phyloP scores from a whole-genome alignment of 164 flowering plant species.

The Vitis vinifera region DNA sequence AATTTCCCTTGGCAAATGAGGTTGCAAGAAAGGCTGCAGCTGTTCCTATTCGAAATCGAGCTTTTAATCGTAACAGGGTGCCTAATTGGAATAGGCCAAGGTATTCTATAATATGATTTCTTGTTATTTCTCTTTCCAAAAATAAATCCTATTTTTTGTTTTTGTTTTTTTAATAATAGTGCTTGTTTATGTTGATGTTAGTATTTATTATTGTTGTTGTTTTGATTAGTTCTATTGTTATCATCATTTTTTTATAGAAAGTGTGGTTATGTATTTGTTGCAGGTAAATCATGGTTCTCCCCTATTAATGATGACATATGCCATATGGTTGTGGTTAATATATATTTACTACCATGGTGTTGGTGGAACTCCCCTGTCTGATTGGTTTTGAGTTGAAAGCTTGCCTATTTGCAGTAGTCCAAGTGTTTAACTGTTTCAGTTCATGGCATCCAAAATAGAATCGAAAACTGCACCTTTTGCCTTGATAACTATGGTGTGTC shows the following conservation, averaged over 20 bases:
- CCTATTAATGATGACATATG: conserved; percentile 24
- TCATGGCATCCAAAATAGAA: conserved; percentile 4
- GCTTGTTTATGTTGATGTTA: neutral
- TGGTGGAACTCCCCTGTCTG: conserved; percentile 6
- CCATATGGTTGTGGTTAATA: conserved; percentile 25
- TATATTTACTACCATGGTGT: conserved; percentile 1
- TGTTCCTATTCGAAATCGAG: conserved; percentile 59
- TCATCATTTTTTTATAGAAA: neutral
- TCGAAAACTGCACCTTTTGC: neutral
- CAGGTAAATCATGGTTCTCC: conserved; percentile 62
- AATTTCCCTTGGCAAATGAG: conserved; percentile 69
- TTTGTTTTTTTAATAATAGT: too few species aligned
- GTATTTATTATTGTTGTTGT: neutral
- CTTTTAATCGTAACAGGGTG: conserved; percentile 33
- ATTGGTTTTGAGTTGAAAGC: conserved; percentile 8
- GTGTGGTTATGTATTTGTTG: neutral
- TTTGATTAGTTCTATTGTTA: neutral
- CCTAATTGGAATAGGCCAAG: conserved; percentile 59
- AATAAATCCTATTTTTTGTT: too few species aligned
- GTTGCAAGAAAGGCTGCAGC: conserved; percentile 72
- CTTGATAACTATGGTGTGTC: neutral
- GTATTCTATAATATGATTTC: conserved; percentile 28
- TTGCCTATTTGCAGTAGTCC: neutral
- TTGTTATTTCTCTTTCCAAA: neutral
- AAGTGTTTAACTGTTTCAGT: conserved; percentile 3